phyloP scores from a whole-genome alignment of 2,329 filamentous ascomycete species.

The Botrytis medusae region DNA sequence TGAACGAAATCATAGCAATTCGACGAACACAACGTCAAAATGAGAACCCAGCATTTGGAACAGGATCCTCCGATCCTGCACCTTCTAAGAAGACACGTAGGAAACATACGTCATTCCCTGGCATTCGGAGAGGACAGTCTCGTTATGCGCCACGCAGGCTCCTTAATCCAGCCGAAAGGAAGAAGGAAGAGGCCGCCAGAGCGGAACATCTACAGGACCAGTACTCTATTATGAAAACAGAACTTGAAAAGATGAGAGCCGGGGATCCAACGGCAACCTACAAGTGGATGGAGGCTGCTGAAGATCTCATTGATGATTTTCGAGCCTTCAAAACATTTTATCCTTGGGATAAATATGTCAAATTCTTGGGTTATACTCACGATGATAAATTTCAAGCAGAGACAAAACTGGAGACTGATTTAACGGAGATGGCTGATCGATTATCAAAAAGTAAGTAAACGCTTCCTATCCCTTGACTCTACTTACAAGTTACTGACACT shows the following conservation, averaged over 20 bases:
- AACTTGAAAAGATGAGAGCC: conserved; percentile 40
- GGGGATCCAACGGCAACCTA: conserved; percentile 31
- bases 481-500: conserved; percentile 23
- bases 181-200: conserved; percentile 41
- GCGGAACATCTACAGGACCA: conserved; percentile 40
- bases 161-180: conserved; percentile 37
- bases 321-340: conserved; percentile 63
- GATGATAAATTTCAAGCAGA: conserved; percentile 30
- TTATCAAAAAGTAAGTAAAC: conserved; percentile 34
- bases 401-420: conserved; percentile 34
- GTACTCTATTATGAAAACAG: conserved; percentile 46
- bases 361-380: conserved; percentile 50
- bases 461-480: neutral
- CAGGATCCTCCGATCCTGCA: conserved; percentile 1
- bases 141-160: conserved; percentile 22
- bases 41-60: conserved; percentile 44
- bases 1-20: conserved; percentile 67
- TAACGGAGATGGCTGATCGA: conserved; percentile 36
- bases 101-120: neutral
- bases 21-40: conserved; percentile 43
- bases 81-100: conserved; percentile 20
- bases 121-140: conserved; percentile 1
- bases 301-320: conserved; percentile 62
- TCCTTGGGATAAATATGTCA: conserved; percentile 64
- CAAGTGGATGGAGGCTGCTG: conserved; percentile 59